Evolutionary conservation across 805 yeast species (phyloP).

Genomic region (Yamadazyma takamatsuzukensis): DNA sequence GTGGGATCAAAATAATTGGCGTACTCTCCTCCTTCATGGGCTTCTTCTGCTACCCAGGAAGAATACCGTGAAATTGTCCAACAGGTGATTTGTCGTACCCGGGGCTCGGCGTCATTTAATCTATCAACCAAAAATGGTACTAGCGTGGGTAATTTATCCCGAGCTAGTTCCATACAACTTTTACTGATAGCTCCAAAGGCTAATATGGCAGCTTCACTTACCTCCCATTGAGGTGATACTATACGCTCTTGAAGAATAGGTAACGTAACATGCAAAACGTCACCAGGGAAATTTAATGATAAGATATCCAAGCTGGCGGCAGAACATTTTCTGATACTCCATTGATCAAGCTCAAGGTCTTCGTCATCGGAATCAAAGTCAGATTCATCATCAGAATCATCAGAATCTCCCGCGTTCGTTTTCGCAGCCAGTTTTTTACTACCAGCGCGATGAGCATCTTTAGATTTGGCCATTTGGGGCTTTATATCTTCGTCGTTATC

Average conservation of each 20-base stretch:
- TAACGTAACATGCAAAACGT: constrained; percentile 61
- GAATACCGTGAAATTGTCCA: constrained; percentile 92
- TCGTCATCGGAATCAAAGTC: constrained; percentile 51
- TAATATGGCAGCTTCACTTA: constrained; percentile 87
- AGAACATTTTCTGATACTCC: constrained; percentile 91
- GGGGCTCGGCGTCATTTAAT: constrained; percentile 68
- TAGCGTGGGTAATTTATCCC: constrained; percentile 70
- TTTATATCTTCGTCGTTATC: constrained; percentile 86
- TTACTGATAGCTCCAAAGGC: constrained; percentile 95
- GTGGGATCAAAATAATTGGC: constrained; percentile 73
- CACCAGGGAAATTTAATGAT: constrained; percentile 63
- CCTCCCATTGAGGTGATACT: constrained; percentile 73
- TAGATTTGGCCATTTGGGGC: constrained; percentile 73
- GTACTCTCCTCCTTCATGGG: constrained; percentile 56
- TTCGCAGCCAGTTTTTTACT: constrained; percentile 10
- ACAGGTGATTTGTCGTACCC: constrained; percentile 90
- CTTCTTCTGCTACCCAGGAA: constrained; percentile 74
- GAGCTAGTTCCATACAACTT: constrained; percentile 72
- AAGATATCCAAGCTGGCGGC: constrained; percentile 89
- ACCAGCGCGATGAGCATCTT: constrained; percentile 34
- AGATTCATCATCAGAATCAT: constrained; percentile 20
- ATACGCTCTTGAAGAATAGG: constrained; percentile 76
- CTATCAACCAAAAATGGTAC: constrained; percentile 84
- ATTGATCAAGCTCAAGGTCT: constrained; percentile 69
- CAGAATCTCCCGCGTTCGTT: constrained; percentile 21